phyloP scores from a whole-genome alignment of 2,329 filamentous ascomycete genomes.

The Pseudogymnoascus sp. region DNA sequence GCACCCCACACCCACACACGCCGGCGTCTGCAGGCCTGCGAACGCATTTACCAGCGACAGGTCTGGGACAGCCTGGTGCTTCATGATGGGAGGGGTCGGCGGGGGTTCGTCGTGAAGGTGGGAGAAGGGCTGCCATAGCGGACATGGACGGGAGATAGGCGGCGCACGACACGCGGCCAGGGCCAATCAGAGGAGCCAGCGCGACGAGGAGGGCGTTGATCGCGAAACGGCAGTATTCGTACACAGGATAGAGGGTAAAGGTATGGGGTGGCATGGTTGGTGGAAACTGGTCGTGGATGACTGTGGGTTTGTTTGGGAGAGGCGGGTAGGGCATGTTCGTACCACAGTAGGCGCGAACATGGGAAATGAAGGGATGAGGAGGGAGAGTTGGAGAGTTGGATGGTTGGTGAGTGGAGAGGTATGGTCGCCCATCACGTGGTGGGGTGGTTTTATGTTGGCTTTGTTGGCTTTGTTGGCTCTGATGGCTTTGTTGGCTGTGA shows the following conservation, averaged over 20 bases:
- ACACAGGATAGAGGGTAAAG: not conserved
- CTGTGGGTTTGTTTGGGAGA: not conserved
- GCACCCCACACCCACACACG: not conserved
- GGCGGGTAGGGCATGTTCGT: not conserved
- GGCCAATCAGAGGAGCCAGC: not conserved
- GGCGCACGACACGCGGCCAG: not conserved
- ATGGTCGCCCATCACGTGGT: not conserved
- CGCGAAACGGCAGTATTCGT: not conserved
- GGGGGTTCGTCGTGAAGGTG: not conserved
- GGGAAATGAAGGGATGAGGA: conserved; percentile 1
- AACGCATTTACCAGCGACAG: conserved; percentile 8
- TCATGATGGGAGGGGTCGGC: not conserved
- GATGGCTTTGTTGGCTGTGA: not conserved
- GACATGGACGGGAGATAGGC: not conserved
- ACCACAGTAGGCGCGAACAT: not conserved
- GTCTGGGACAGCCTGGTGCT: conserved; percentile 5
- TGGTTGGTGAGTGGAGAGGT: not conserved
- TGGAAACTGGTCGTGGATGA: not conserved
- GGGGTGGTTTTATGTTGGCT: not conserved
- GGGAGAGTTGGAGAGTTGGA: not conserved
- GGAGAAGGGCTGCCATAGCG: not conserved
- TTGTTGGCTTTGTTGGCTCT: not conserved
- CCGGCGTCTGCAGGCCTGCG: not conserved
- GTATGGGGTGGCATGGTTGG: not conserved
- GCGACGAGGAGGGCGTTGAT: not conserved